These are phyloP conservation scores for Candolleomyces eurysporus DNA, from an alignment of 768 basidiomycete species.

Conservation along the genomic window DNA sequence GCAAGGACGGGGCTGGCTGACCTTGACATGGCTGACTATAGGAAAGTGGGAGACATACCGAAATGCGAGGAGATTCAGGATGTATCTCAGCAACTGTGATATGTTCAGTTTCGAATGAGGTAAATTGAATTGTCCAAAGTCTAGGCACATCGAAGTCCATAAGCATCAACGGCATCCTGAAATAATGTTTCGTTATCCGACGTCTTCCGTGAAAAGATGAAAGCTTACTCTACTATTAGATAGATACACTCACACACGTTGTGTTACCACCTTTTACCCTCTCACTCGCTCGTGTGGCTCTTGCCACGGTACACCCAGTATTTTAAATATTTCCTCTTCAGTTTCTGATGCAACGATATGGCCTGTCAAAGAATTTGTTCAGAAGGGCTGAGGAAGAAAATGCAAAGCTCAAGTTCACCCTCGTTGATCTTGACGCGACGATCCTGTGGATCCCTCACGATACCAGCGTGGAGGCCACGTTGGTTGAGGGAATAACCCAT, in stretches of 20 bases:
- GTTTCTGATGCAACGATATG: slow-evolving; percentile 75
- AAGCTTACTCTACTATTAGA: background rate
- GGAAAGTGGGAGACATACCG: too few species aligned
- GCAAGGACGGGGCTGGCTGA: too few species aligned
- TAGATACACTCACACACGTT: background rate
- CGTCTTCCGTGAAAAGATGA: background rate
- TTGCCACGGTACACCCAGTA: slow-evolving; percentile 79
- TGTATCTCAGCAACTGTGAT: too few species aligned
- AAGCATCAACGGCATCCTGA: too few species aligned
- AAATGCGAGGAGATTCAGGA: too few species aligned
- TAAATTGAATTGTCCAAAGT: too few species aligned
- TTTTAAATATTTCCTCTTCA: slow-evolving; percentile 82
- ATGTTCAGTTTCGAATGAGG: too few species aligned
- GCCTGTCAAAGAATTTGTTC: slow-evolving; percentile 39
- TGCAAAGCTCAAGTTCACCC: slow-evolving; percentile 35
- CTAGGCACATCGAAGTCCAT: too few species aligned
- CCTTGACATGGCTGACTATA: too few species aligned
- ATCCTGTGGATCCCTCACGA: slow-evolving; percentile 68
- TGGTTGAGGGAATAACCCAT: slow-evolving; percentile 89
- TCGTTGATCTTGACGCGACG: slow-evolving; percentile 55
- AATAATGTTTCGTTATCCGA: too few species aligned
- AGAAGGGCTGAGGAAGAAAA: background rate
- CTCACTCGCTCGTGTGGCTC: slow-evolving; percentile 73
- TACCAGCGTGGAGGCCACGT: slow-evolving; percentile 70
- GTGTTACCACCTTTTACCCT: slow-evolving; percentile 23